Base-by-base conservation (phyloP, 192 early-diverging fungal genomes). In the Backusella luteola region DNA sequence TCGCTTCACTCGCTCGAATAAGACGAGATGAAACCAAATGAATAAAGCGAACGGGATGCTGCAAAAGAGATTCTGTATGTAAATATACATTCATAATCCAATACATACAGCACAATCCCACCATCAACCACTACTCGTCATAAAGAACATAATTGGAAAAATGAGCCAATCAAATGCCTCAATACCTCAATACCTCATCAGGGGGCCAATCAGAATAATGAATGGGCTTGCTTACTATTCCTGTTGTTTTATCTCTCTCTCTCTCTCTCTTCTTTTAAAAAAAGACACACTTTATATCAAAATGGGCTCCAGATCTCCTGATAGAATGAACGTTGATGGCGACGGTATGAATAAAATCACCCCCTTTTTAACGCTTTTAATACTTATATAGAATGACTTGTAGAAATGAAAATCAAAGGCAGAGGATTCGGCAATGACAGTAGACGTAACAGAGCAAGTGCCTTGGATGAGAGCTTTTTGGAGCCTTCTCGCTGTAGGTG, bases 401-500 rank as follows among this genome's bases (percentile, higher is more conserved):
- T 26, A 76, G 68, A 69, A 21, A 59, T 70, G 68, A 67, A 70
- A 39, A 63, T 66, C 26, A 75, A 66, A 39, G 68, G 75, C 4
- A 66, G 75, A 41, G 39, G 66, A 2, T 70, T 66, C 34, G 32
- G 2, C 32, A 69, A 49, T 19, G 66, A 76, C 32, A 66, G 41
- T 32, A 38, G 66, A 32, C 36, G 8, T 66, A 66, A 53, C 14
- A 36, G 68, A 76, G n/a, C 6, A 34, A 21, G 53, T 56, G 63
- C 29, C 39, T 46, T 44, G 21, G 75, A 67, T 29, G 66, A 68
- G 9, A 21, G 0, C 32, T 42, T 69, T 14, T 67, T 75, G 8
- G 77, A 78, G 52, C 77, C 77, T 46, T 71, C 66, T 42, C 70
- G 77, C 36, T 78, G 77, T 78, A 73, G 67, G 77, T 39, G 15